Evolutionary conservation across 495 filamentous ascomycete genomes (phyloP), one percentile per base, ranked within the genome.

Genomic region (Penicillium robsamsonii): DNA sequence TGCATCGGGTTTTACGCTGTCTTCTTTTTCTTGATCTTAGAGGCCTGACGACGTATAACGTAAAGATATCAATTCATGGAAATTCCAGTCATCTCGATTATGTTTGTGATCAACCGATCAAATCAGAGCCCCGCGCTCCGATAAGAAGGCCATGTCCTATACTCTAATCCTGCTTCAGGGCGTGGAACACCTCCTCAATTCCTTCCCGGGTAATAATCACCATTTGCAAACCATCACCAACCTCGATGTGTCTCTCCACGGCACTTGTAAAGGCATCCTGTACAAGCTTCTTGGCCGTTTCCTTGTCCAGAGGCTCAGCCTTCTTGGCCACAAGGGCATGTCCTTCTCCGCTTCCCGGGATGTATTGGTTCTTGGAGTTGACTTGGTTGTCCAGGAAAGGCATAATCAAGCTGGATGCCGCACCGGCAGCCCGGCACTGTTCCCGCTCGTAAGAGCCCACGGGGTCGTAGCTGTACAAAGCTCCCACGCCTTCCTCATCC

Each of bases 331-430:
- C 74, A 51, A 96, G 80, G 22, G 84, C 88, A 71, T 94, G 89
- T 38, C 92, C 92, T 62, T 83, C 83, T 52, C 89, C 91, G 64
- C 88, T 91, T n/a, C 85, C 87, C 10, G 94, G 94, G 27, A 91
- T 79, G 71, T 96, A 95, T 78, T 97, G 94, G 71, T 98, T 98
- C 81, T 97, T 97, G 81, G 91, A 94, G 75, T 97, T 97, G 77
- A 98, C 94, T 73, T 98, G 95, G 70, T 97, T 98, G 72, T 98
- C 94, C 69, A 98, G 78, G 80, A 98, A 97, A 4, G 94, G 94
- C 89, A 97, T 97, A 71, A 98, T 98, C 75, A 98, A 77, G 62
- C 90, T 96, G 37, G 90, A 88, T 30, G 95, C 94, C n/a, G 94
- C 91, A 53, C 94, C 94, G 18, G 90, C 94, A 18, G 95, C 92